A percentile compares a stretch with the other conserved stretches of the same genome.
Conservation (phyloP, 2,329 filamentous ascomycete genomes). For the Clonostachys chloroleuca region DNA sequence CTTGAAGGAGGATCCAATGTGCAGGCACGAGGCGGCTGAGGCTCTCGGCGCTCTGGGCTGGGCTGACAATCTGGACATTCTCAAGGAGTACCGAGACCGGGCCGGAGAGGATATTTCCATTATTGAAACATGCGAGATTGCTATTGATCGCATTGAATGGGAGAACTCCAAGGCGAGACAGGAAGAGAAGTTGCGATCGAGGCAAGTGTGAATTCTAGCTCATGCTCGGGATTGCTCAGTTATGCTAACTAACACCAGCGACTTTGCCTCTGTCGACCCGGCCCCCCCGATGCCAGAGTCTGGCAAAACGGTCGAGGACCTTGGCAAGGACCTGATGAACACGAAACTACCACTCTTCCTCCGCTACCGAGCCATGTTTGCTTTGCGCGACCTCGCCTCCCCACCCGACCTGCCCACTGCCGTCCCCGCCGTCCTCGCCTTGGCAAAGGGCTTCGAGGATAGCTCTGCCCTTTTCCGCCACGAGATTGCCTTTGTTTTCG, state of each 20-base stretch:
- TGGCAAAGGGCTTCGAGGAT: constrained; percentile 82
- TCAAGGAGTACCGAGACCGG: constrained; percentile 71
- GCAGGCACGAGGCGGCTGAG: constrained; percentile 93
- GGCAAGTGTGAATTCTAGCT: constrained; percentile 45
- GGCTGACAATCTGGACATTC: constrained; percentile 64
- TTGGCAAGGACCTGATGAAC: constrained; percentile 77
- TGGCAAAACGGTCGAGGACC: constrained; percentile 64
- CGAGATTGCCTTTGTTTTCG: constrained; percentile 97
- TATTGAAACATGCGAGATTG: constrained; percentile 95
- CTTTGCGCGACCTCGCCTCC: constrained; percentile 88
- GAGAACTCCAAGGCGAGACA: constrained; percentile 71
- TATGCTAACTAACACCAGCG: constrained; percentile 48
- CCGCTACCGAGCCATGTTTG: constrained; percentile 97
- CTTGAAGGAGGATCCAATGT: constrained; percentile 86
- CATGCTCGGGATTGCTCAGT: background rate
- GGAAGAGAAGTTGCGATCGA: constrained; percentile 73
- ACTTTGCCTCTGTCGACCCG: constrained; percentile 93
- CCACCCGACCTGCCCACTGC: constrained; percentile 89
- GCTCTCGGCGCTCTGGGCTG: constrained; percentile 86
- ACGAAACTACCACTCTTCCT: constrained; percentile 77
- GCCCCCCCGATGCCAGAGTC: constrained; percentile 80
- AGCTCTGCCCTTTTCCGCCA: constrained; percentile 91
- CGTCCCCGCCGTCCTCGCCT: constrained; percentile 77
- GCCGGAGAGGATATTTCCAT: constrained; percentile 73
- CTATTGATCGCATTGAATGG: constrained; percentile 91